Conservation (phyloP, 2,329 filamentous ascomycete species). For the Neocucurbitaria cava region DNA sequence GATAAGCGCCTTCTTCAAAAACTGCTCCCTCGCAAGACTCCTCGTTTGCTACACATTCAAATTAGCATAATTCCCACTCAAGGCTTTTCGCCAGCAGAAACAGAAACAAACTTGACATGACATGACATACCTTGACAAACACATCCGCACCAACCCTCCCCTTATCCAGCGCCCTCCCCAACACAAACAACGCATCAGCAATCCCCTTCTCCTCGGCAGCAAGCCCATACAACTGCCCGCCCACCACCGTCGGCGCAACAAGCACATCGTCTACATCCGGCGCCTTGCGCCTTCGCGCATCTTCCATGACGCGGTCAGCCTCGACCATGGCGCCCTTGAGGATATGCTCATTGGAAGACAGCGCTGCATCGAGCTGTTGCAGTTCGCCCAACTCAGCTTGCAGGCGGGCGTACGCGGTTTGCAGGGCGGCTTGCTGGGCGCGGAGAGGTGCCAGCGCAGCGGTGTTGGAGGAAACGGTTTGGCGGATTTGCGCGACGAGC, state of each 20-base stretch:
- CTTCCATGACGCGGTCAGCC: slow-evolving; percentile 78
- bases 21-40: slow-evolving; percentile 78
- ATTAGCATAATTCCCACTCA: too few species aligned
- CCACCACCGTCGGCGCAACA: slow-evolving; percentile 91
- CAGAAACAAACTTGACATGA: too few species aligned
- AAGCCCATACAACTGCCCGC: slow-evolving; percentile 87
- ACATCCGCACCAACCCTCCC: slow-evolving; percentile 74
- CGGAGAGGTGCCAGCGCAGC: slow-evolving; percentile 76
- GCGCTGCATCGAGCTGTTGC: slow-evolving; percentile 71
- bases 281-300: slow-evolving; percentile 70
- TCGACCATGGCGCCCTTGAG: slow-evolving; percentile 78
- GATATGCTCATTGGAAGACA: slow-evolving; percentile 79
- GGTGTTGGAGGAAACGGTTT: slow-evolving; percentile 73
- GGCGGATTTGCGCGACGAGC: slow-evolving; percentile 72
- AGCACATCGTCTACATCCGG: slow-evolving; percentile 89
- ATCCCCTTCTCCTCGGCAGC: slow-evolving; percentile 89
- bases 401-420: slow-evolving; percentile 71
- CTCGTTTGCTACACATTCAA: slow-evolving; percentile 61
- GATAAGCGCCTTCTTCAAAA: slow-evolving; percentile 80
- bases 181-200: slow-evolving; percentile 83
- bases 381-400: slow-evolving; percentile 77
- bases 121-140: slow-evolving; percentile 74
- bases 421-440: slow-evolving; percentile 80
- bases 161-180: slow-evolving; percentile 75
- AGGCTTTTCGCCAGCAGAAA: too few species aligned